phyloP scores from a whole-genome alignment of 441 rosid genomes.

The Adansonia rubrostipa region DNA sequence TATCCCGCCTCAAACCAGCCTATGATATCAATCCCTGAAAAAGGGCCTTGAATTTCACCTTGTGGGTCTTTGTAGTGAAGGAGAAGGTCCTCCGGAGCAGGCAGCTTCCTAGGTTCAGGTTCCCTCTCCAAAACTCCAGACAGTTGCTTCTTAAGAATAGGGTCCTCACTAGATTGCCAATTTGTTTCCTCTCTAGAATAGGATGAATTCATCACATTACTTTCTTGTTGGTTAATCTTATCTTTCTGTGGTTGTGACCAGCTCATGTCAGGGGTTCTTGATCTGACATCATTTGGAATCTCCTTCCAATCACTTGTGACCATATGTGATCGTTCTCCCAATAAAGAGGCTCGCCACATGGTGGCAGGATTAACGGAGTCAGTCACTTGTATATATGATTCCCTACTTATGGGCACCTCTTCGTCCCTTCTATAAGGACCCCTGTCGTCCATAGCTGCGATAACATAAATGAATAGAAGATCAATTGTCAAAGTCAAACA shows the following conservation, averaged over 20 bases:
- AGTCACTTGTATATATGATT: constrained; percentile 50
- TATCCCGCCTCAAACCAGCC: constrained; percentile 99
- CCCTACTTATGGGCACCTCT: constrained; percentile 49
- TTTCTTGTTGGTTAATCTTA: constrained; percentile 48
- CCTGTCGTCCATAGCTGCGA: constrained; percentile 65
- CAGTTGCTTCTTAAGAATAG: constrained; percentile 62
- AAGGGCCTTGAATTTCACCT: constrained; percentile 96
- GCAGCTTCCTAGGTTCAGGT: constrained; percentile 64
- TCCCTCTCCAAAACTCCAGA: constrained; percentile 69
- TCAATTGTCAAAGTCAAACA: neutral
- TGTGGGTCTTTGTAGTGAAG: constrained; percentile 93
- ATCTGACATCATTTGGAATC: constrained; percentile 23
- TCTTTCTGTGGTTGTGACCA: constrained; percentile 43
- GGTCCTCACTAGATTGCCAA: constrained; percentile 66
- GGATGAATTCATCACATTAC: constrained; percentile 50
- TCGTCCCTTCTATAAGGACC: constrained; percentile 52
- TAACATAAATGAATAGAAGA: constrained; percentile 23
- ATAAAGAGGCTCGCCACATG: constrained; percentile 60
- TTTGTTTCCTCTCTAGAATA: constrained; percentile 62
- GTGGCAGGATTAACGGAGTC: constrained; percentile 48
- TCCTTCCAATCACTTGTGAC: constrained; percentile 59
- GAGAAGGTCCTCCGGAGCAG: constrained; percentile 76
- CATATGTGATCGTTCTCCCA: constrained; percentile 52
- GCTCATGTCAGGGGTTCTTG: constrained; percentile 19
- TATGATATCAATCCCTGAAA: constrained; percentile 86